These are phyloP conservation scores for Elongisporangium undulatum DNA, from an alignment of 352 stramenopile genomes.

Conservation along the genomic window DNA sequence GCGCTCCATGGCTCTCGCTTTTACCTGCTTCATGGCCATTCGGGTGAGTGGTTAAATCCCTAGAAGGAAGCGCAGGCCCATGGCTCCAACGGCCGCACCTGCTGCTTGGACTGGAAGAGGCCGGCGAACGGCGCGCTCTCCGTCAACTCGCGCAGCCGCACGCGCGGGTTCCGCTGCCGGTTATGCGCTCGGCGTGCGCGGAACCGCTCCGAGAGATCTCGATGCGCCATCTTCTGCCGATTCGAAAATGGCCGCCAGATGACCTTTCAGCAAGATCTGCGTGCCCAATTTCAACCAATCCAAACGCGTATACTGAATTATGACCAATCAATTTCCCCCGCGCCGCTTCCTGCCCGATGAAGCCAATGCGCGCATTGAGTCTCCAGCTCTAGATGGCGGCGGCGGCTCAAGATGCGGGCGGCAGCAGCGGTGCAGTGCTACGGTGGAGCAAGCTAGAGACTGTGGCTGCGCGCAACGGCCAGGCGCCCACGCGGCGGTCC, in stretches of 20 bases:
- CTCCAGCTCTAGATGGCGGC: conserved; percentile 1
- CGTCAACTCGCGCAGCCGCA: conserved; percentile 44
- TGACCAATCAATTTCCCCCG: background rate
- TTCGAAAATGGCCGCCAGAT: background rate
- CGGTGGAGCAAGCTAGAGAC: conserved; percentile 58
- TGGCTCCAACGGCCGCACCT: conserved; percentile 11
- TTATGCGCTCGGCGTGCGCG: conserved; percentile 29
- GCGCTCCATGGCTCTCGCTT: conserved; percentile 54
- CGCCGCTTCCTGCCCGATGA: conserved; percentile 1
- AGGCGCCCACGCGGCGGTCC: conserved; percentile 86
- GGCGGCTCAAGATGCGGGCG: conserved; percentile 3
- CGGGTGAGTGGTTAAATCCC: background rate
- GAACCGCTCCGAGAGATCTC: conserved; percentile 55
- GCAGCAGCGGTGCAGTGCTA: conserved; percentile 15
- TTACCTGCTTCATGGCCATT: conserved; percentile 21
- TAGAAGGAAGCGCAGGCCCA: background rate
- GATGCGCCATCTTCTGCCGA: conserved; percentile 42
- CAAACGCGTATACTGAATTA: background rate
- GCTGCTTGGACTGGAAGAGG: conserved; percentile 54
- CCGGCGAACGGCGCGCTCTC: conserved; percentile 29
- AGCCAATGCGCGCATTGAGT: background rate
- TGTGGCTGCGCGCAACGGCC: conserved; percentile 59
- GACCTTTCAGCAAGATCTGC: background rate
- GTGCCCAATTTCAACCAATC: background rate
- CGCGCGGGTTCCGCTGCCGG: conserved; percentile 52